Percentiles rank a stretch among this genome's conserved stretches.
These are phyloP conservation scores for Tetrapisispora namnaoensis DNA, from an alignment of 805 yeast genomes.

Conservation along the genomic window DNA sequence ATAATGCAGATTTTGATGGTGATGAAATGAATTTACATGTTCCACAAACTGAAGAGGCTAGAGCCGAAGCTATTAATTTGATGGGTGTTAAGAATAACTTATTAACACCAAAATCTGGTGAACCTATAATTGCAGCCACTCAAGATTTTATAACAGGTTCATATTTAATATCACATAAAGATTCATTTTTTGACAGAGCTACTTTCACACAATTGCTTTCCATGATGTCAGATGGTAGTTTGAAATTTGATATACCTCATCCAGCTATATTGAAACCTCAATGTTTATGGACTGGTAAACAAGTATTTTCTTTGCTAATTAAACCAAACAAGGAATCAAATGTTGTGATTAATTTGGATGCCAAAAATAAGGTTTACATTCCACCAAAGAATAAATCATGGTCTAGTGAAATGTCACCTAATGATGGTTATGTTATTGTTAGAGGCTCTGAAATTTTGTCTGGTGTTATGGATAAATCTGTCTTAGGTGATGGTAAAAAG, in stretches of 20 bases:
- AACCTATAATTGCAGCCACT: slow-evolving; percentile 98
- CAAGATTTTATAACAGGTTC: slow-evolving; percentile 99
- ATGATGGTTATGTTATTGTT: slow-evolving; percentile 88
- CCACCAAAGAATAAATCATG: slow-evolving; percentile 59
- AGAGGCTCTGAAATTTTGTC: slow-evolving; percentile 81
- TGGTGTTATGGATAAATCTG: slow-evolving; percentile 95
- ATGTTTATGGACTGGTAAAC: slow-evolving; percentile 95
- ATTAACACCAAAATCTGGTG: slow-evolving; percentile 95
- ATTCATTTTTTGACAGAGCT: slow-evolving; percentile 84
- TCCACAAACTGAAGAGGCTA: slow-evolving; percentile 97
- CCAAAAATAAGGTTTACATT: slow-evolving; percentile 80
- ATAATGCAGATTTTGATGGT: slow-evolving; percentile 98
- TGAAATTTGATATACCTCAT: slow-evolving; percentile 88
- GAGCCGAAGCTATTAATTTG: slow-evolving; percentile 95
- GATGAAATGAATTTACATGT: slow-evolving; percentile 99
- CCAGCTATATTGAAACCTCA: slow-evolving; percentile 89
- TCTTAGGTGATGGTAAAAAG: slow-evolving; percentile 96
- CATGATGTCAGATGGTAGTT: slow-evolving; percentile 91
- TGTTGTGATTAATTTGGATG: slow-evolving; percentile 84
- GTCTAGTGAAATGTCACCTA: slow-evolving; percentile 93
- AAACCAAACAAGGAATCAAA: slow-evolving; percentile 68
- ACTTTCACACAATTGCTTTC: slow-evolving; percentile 71
- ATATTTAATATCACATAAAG: slow-evolving; percentile 83
- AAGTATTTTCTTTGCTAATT: slow-evolving; percentile 79
- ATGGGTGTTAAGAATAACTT: slow-evolving; percentile 97